Percentiles rank a stretch among this genome's conserved stretches.
These are phyloP conservation scores for Ploettnerulaceae sp. DNA, from an alignment of 2,329 filamentous ascomycete genomes.

Conservation along the genomic window DNA sequence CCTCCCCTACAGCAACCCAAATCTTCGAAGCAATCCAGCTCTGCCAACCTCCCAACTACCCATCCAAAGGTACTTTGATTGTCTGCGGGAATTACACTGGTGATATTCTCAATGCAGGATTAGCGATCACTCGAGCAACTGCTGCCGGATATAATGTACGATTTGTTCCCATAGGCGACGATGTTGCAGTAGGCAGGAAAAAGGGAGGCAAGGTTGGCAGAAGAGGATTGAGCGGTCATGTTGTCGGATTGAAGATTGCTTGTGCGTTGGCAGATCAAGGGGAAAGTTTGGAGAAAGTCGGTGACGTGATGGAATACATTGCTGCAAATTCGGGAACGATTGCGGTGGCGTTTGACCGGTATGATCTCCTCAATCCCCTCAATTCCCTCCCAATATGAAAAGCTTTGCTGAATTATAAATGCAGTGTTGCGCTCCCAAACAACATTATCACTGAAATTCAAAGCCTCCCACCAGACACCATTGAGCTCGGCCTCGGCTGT, in stretches of 20 bases:
- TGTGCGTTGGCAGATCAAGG: conserved; percentile 28
- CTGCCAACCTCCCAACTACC: conserved; percentile 16
- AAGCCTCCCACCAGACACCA: conserved; percentile 26
- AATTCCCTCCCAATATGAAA: neutral
- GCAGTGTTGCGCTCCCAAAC: conserved; percentile 28
- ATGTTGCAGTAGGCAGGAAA: conserved; percentile 42
- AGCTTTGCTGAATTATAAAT: neutral
- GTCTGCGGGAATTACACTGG: conserved; percentile 41
- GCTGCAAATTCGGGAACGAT: conserved; percentile 40
- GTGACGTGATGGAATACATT: conserved; percentile 27
- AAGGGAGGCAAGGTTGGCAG: conserved; percentile 45
- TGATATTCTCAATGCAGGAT: conserved; percentile 39
- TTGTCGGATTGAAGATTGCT: conserved; percentile 41
- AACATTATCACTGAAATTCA: conserved; percentile 26
- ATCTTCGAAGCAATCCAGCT: conserved; percentile 36
- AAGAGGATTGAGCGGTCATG: conserved; percentile 46
- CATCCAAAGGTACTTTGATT: conserved; percentile 26
- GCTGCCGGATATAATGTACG: conserved; percentile 25
- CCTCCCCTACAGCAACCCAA: conserved; percentile 38
- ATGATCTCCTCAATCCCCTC: conserved; percentile 29
- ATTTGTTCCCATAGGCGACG: conserved; percentile 33
- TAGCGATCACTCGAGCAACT: conserved; percentile 37
- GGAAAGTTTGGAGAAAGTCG: conserved; percentile 21
- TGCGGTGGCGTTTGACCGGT: conserved; percentile 46
- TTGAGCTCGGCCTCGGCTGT: conserved; percentile 44